Evolutionary conservation across 805 yeast genomes (phyloP), one percentile per base, ranked within the genome.

Genomic region (Candida ipomoeae): DNA sequence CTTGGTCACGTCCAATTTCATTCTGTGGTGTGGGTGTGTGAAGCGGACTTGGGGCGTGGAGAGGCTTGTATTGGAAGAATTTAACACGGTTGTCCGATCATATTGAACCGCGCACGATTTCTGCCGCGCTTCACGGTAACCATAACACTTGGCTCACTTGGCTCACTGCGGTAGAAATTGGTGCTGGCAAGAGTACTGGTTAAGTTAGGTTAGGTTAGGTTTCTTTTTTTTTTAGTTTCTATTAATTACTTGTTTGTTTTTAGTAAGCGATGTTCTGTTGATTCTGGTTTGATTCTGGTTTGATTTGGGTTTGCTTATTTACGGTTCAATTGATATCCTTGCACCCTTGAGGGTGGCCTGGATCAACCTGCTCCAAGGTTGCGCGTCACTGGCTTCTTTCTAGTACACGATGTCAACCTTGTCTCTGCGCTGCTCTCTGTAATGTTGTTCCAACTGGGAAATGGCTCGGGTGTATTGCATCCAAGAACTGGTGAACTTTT

Each of bases 401-500:
- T 50, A 69, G 50, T 66, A 66, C 6, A 69, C 70, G 29, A 46
- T 53, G 14, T 66, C 70, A 2, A 67, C 62, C 33, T 61, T 62
- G 26, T 52, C 54, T 23, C 70, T 46, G 46, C 55, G 62, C 13
- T 52, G 46, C 41, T 65, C 66, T 50, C 77, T 59, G 44, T 62
- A 62, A 2, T 29, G 26, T 10, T 43, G 53, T 54, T 70, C 75
- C 47, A 67, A 51, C 4, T 41, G 46, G 31, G 56, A 60, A 17
- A 62, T 48, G 3, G 53, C 52, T 3, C 51, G 51, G 35, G 61
- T 44, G 54, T 63, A 55, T 11, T 54, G 38, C 40, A 62, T 63
- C 95, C 96, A 88, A 23, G 69, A 66, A 6, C 54, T 55, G 36
- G 73, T 78, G 61, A 88, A 88, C 23, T 68, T 71, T 17, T 66